phyloP scores from a whole-genome alignment of 257 asterid genomes.

The Misopates orontium region DNA sequence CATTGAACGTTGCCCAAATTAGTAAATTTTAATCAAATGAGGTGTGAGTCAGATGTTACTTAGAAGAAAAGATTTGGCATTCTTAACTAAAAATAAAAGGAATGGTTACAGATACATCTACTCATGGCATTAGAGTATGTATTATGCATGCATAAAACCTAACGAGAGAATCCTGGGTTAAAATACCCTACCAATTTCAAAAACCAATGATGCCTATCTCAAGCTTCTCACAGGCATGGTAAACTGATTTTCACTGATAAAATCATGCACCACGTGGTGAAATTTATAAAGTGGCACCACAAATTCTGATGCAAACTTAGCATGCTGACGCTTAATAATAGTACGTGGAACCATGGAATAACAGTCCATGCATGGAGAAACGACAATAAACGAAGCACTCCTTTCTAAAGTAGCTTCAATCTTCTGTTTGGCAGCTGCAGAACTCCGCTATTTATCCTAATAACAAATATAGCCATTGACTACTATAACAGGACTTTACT shows the following conservation, averaged over 20 bases:
- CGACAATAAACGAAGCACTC: not conserved
- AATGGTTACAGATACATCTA: too few relatives aligned
- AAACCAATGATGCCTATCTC: not conserved
- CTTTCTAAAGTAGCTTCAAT: not conserved
- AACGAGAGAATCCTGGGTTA: not conserved
- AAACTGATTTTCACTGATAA: too few relatives aligned
- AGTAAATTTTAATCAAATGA: slow-evolving; percentile 13
- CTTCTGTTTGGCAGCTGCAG: not conserved
- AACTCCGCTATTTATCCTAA: not conserved
- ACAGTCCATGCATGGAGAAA: not conserved
- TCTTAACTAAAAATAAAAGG: too few relatives aligned
- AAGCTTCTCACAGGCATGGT: not conserved
- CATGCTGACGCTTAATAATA: not conserved
- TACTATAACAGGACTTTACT: not conserved
- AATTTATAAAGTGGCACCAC: not conserved
- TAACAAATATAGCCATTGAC: not conserved
- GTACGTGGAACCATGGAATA: not conserved
- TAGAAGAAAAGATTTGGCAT: slow-evolving; percentile 4
- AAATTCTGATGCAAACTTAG: not conserved
- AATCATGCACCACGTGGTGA: too few relatives aligned
- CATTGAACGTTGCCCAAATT: slow-evolving; percentile 11
- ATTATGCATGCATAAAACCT: not conserved
- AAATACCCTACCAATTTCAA: not conserved
- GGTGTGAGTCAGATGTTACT: not conserved
- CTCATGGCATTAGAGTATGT: not conserved